Base-by-base conservation (phyloP, 192 early-diverging fungal species). In the Martensiomyces pterosporus region DNA sequence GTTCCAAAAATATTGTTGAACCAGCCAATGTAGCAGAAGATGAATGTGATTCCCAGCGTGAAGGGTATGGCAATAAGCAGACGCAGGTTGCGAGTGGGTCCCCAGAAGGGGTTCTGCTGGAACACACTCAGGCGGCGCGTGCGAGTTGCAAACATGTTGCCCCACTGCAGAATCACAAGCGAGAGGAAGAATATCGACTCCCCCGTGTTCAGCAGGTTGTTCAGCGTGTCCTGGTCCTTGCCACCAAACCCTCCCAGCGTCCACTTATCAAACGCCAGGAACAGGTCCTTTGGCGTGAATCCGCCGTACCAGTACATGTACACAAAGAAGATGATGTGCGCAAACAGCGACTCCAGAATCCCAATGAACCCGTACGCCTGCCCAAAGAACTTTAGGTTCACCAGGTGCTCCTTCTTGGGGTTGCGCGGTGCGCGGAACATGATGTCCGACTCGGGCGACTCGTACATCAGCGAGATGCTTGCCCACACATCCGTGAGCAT, bases 311-410 rank as follows among this genome's bases (percentile, higher is more conserved):
- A 33, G 22, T 47, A 54, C 54, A 82, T 65, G 59, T 81, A 85
- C 12, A 72, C 32, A 49, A 81, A 86, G 52, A 77, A 85, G 63
- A 89, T 83, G 35, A 66, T 74, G 43, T 78, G 67, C 24, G 82
- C 82, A 36, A 74, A 80, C 12, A 80, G 17, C 52, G 64, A 62
- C 72, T 82, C 77, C 48, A 82, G 72, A 4, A 76, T 39, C 13
- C 88, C 86, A 49, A 87, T 79, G 52, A 88, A 85, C 12, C 79
- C 58, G 65, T 89, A 91, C n/a, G 82, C 79, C 39, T 88, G 84
- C 7, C 52, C 29, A 49, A 86, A 76, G 26, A 87, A 67, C 43
- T 76, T 62, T 22, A 36, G 38, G 45, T 85, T 75, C n/a, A 80
- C 79, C 23, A 91, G 65, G 23, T 67, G 69, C 40, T 87, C 82